Percentiles rank a stretch among this genome's conserved stretches.
Conservation (phyloP, 2,329 filamentous ascomycete species). For the Pseudogymnoascus sp. region DNA sequence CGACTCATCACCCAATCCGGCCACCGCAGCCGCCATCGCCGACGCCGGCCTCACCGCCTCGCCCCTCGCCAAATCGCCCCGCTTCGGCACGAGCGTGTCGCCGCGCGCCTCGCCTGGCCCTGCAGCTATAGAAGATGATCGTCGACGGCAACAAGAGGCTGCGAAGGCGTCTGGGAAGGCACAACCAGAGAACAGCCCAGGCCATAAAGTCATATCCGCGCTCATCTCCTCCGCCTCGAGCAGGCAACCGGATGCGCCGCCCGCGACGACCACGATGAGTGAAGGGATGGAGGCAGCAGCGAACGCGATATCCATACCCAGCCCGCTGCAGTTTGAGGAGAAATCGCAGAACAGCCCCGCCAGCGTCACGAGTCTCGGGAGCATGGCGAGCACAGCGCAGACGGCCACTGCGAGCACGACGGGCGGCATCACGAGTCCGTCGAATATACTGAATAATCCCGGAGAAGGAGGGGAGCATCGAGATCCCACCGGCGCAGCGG, state of each 20-base stretch:
- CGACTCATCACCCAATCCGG: constrained; percentile 19
- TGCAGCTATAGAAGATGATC: constrained; percentile 46
- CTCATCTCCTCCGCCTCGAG: constrained; percentile 45
- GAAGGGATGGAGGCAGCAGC: constrained; percentile 24
- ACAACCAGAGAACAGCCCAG: constrained; percentile 42
- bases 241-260: constrained; percentile 44
- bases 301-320: constrained; percentile 25
- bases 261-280: constrained; percentile 22
- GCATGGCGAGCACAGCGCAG: constrained; percentile 24
- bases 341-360: constrained; percentile 25
- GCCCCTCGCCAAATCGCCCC: constrained; percentile 26
- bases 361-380: constrained; percentile 26
- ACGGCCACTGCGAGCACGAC: constrained; percentile 27
- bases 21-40: constrained; percentile 20
- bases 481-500: constrained; percentile 14
- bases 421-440: constrained; percentile 24
- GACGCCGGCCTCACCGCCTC: constrained; percentile 22
- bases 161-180: constrained; percentile 30
- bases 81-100: constrained; percentile 27
- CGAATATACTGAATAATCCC: constrained; percentile 17
- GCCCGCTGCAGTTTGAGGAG: constrained; percentile 23
- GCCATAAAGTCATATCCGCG: constrained; percentile 44
- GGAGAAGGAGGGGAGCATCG: constrained; percentile 19
- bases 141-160: constrained; percentile 38
- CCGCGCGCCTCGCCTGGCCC: constrained; percentile 33